phyloP scores from a whole-genome alignment of 495 filamentous ascomycete species.

The Neurospora intermedia region DNA sequence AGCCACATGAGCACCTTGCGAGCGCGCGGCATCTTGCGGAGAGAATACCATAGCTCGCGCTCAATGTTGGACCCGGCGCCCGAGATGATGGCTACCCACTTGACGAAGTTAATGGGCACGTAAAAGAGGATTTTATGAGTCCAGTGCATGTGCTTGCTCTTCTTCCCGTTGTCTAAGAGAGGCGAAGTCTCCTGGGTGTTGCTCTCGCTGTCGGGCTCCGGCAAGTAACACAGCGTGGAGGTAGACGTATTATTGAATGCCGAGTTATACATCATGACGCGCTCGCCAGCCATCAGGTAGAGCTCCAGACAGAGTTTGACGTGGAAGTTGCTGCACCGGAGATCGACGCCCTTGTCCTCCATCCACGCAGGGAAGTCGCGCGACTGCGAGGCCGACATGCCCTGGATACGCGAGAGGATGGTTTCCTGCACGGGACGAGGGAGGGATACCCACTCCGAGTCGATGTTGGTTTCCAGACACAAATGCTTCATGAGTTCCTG shows the following conservation, averaged over 20 bases:
- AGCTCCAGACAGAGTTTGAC: constrained; percentile 3
- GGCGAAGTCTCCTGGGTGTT: neutral
- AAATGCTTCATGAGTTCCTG: constrained; percentile 9
- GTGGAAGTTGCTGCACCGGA: constrained; percentile 11
- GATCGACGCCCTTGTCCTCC: neutral
- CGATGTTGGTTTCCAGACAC: constrained; percentile 11
- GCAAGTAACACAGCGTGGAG: neutral
- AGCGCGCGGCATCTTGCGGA: constrained; percentile 3
- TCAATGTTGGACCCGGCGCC: constrained; percentile 14
- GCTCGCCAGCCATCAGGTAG: neutral
- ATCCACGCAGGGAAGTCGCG: constrained; percentile 2
- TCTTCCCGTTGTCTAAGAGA: neutral
- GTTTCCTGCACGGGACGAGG: constrained; percentile 1
- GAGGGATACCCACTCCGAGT: constrained; percentile 9
- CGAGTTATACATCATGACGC: neutral
- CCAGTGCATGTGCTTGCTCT: neutral
- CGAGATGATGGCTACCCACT: constrained; percentile 17
- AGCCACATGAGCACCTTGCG: constrained; percentile 1
- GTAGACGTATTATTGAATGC: neutral
- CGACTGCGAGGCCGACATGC: neutral
- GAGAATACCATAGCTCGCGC: constrained; percentile 17
- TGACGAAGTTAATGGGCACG: constrained; percentile 2
- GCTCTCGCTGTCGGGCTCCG: neutral
- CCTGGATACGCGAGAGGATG: constrained; percentile 9
- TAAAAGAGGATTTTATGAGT: neutral